phyloP scores from a whole-genome alignment of 202 grass and related monocot genomes.

The Eragrostis tef region DNA sequence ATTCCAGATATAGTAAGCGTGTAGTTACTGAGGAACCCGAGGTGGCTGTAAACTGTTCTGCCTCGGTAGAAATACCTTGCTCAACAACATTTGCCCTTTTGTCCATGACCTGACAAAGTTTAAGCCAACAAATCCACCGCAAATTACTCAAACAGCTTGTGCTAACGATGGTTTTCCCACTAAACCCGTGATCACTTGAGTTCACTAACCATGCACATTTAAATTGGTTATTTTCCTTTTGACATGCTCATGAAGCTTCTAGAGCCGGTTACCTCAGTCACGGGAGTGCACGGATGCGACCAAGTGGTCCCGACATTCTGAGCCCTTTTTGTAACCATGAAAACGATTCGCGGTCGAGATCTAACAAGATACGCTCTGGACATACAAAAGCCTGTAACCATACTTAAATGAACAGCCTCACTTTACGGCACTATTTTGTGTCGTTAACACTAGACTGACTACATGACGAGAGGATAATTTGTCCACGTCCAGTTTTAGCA shows the following conservation, averaged over 20 bases:
- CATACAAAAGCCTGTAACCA: background rate
- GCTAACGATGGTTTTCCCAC: too few species aligned
- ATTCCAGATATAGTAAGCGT: background rate
- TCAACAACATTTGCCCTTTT: too few species aligned
- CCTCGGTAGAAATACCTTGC: too few species aligned
- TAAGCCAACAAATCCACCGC: too few species aligned
- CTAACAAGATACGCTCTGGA: slow-evolving; percentile 27
- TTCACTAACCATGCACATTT: background rate
- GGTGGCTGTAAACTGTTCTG: background rate
- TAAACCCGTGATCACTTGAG: too few species aligned
- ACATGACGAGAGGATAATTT: background rate
- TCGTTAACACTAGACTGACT: too few species aligned
- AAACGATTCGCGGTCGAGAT: slow-evolving; percentile 38
- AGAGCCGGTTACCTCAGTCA: slow-evolving; percentile 37
- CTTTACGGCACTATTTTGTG: too few species aligned
- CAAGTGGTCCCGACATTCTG: background rate
- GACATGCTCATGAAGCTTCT: slow-evolving; percentile 29
- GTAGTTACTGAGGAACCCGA: background rate
- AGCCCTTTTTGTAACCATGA: slow-evolving; percentile 14
- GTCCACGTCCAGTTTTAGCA: too few species aligned
- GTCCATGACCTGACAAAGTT: too few species aligned
- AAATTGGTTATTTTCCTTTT: background rate
- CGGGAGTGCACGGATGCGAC: slow-evolving; percentile 21
- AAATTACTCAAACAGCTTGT: too few species aligned
- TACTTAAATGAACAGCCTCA: too few species aligned